phyloP scores from a whole-genome alignment of 352 stramenopile species.

The Phytophthora meadii region DNA sequence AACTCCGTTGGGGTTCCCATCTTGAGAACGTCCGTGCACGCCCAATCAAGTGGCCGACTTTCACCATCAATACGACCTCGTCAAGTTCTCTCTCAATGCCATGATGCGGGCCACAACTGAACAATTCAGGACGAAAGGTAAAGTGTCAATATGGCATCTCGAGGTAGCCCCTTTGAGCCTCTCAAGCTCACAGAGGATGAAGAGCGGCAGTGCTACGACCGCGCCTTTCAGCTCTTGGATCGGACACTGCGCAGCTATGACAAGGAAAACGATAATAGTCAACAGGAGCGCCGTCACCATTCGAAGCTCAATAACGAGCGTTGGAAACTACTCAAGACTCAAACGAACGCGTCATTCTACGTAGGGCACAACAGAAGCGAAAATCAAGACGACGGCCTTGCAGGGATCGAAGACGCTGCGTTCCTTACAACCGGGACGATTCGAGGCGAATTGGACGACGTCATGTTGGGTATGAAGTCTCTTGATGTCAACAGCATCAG shows the following conservation, averaged over 20 bases:
- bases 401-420: conserved; percentile 22
- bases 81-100: conserved; percentile 14
- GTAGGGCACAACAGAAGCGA: conserved; percentile 7
- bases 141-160: conserved; percentile 7
- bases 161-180: conserved; percentile 9
- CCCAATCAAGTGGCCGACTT: conserved; percentile 4
- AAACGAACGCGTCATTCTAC: conserved; percentile 33
- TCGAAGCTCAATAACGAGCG: conserved; percentile 21
- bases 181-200: conserved; percentile 22
- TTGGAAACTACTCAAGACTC: conserved; percentile 38
- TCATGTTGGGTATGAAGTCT: conserved; percentile 35
- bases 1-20: background rate
- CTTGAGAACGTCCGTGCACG: background rate
- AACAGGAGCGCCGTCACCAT: conserved; percentile 15
- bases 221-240: conserved; percentile 33
- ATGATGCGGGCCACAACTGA: conserved; percentile 14
- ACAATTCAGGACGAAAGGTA: conserved; percentile 8
- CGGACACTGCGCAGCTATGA: conserved; percentile 37
- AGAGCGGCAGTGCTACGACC: conserved; percentile 24
- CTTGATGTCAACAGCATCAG: conserved; percentile 20
- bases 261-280: background rate
- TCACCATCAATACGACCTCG: conserved; percentile 14
- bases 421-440: conserved; percentile 31
- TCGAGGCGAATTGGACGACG: conserved; percentile 28
- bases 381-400: conserved; percentile 4